phyloP scores from a whole-genome alignment of 352 stramenopile species.

The Phytophthora crassamura region DNA sequence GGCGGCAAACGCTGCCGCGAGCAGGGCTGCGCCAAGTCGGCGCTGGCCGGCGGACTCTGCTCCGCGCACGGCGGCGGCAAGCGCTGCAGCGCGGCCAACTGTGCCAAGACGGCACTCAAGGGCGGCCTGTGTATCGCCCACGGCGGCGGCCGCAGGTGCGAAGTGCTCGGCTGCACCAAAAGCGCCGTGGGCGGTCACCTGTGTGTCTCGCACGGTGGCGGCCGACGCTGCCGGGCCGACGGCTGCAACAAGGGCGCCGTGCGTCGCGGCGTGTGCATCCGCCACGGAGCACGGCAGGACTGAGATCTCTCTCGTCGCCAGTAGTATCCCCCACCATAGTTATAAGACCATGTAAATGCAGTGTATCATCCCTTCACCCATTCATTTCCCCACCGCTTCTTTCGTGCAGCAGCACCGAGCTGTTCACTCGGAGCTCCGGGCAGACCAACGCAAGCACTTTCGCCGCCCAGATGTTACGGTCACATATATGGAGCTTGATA shows the following conservation, averaged over 20 bases:
- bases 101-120: conserved; percentile 74
- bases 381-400: neutral
- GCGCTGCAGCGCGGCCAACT: conserved; percentile 52
- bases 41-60: conserved; percentile 68
- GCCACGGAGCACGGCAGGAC: conserved; percentile 53
- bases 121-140: conserved; percentile 71
- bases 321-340: conserved; percentile 5
- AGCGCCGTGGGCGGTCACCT: conserved; percentile 67
- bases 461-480: conserved; percentile 7
- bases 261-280: conserved; percentile 77
- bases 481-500: conserved; percentile 23
- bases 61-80: conserved; percentile 75
- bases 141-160: conserved; percentile 64
- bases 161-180: conserved; percentile 55
- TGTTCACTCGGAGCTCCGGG: no score
- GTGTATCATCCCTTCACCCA: neutral
- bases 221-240: conserved; percentile 58
- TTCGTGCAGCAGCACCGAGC: neutral
- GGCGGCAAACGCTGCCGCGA: conserved; percentile 63
- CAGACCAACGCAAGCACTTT: neutral
- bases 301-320: conserved; percentile 7
- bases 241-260: conserved; percentile 78
- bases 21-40: conserved; percentile 66
- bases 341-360: conserved; percentile 45
- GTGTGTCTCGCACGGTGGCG: conserved; percentile 72